Evolutionary conservation across 805 yeast genomes (phyloP).

Genomic region (Sungouiozyma ichnusensis): DNA sequence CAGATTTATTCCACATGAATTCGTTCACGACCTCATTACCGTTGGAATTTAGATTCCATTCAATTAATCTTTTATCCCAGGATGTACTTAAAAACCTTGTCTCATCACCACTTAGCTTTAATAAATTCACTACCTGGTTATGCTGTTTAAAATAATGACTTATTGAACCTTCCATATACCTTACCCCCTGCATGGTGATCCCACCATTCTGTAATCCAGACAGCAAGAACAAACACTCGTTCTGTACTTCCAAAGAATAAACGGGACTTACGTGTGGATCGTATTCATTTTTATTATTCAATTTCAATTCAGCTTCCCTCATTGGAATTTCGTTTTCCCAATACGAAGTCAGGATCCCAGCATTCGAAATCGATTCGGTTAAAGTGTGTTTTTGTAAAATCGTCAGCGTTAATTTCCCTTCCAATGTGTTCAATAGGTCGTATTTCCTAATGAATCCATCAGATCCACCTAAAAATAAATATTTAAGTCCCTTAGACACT

Average conservation of each 20-base stretch:
- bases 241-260: constrained; percentile 74
- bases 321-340: constrained; percentile 96
- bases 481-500: constrained; percentile 68
- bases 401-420: constrained; percentile 78
- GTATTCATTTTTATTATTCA: constrained; percentile 30
- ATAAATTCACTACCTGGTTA: constrained; percentile 61
- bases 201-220: constrained; percentile 83
- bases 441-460: constrained; percentile 90
- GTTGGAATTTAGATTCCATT: constrained; percentile 72
- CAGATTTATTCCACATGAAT: constrained; percentile 58
- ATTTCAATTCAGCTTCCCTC: constrained; percentile 32
- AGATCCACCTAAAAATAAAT: constrained; percentile 89
- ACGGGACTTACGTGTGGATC: constrained; percentile 71
- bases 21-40: constrained; percentile 41
- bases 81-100: constrained; percentile 65
- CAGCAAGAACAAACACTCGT: constrained; percentile 72
- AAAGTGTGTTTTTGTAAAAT: constrained; percentile 84
- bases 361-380: constrained; percentile 75
- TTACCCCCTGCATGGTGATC: constrained; percentile 68
- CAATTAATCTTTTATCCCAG: constrained; percentile 75
- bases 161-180: constrained; percentile 72
- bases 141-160: constrained; percentile 66
- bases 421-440: constrained; percentile 75
- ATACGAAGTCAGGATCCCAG: constrained; percentile 72
- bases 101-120: constrained; percentile 53